A percentile compares a stretch with the other conserved stretches of the same genome.
These are phyloP conservation scores for Fusarium nanum DNA, from an alignment of 2,329 filamentous ascomycete species.

Conservation along the genomic window DNA sequence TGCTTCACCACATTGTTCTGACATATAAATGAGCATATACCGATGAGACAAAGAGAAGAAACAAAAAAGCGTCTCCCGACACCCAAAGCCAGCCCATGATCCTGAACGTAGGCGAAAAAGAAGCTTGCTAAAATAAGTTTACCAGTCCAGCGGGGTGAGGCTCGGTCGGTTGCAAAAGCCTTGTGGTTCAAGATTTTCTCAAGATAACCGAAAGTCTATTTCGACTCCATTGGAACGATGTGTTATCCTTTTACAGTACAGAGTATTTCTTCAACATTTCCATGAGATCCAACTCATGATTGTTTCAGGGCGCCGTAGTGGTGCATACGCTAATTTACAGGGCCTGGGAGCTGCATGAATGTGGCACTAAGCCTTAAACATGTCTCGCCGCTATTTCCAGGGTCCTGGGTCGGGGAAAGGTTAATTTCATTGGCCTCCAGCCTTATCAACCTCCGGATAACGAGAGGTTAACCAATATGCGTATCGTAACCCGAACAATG, in stretches of 20 bases:
- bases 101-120: too few species aligned
- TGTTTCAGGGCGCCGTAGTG: background rate
- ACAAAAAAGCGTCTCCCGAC: too few species aligned
- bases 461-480: background rate
- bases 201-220: background rate
- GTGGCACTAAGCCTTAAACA: background rate
- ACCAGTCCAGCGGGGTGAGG: background rate
- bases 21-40: background rate
- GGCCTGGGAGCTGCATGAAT: background rate
- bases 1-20: rapidly evolving
- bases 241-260: background rate
- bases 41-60: background rate
- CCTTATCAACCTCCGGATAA: background rate
- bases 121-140: rapidly evolving
- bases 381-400: background rate
- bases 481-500: background rate
- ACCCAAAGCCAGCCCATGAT: too few species aligned
- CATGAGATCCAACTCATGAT: background rate
- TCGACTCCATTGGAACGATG: background rate
- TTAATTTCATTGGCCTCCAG: background rate
- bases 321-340: background rate
- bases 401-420: background rate
- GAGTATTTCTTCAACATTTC: too few species aligned
- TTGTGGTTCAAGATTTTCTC: background rate
- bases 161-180: background rate